Conservation (phyloP, 805 yeast species). For the Candida sithepensis region DNA sequence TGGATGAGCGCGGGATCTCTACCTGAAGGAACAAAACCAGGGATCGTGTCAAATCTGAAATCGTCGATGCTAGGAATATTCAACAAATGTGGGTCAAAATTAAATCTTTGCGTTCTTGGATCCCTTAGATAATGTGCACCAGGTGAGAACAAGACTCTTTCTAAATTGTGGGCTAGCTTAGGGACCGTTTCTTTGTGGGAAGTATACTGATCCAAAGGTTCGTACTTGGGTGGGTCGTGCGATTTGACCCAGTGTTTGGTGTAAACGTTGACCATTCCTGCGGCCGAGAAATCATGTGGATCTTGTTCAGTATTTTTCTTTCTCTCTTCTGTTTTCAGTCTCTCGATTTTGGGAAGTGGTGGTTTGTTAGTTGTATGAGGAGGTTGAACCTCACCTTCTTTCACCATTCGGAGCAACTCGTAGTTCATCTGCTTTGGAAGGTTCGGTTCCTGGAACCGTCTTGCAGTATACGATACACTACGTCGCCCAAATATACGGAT, state of each 20-base stretch:
- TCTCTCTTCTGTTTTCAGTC: not conserved
- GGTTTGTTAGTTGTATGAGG: not conserved
- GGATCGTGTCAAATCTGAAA: conserved; percentile 57
- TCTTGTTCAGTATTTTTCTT: not conserved
- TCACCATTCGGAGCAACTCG: not conserved
- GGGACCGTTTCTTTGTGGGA: conserved; percentile 39
- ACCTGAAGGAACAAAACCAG: conserved; percentile 60
- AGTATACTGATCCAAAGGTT: conserved; percentile 16
- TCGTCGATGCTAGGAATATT: conserved; percentile 60
- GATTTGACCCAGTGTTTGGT: not conserved
- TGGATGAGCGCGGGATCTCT: conserved; percentile 52
- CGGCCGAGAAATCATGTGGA: not conserved
- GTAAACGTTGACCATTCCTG: not conserved
- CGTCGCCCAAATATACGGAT: not conserved
- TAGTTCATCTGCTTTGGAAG: not conserved
- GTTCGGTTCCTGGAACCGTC: not conserved
- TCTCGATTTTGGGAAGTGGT: not conserved
- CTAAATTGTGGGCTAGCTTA: conserved; percentile 58
- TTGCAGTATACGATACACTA: not conserved
- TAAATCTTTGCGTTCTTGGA: conserved; percentile 68
- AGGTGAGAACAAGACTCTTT: conserved; percentile 74
- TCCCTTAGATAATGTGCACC: conserved; percentile 77
- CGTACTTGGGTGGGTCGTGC: conserved; percentile 10
- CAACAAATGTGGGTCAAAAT: conserved; percentile 60
- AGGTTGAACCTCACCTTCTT: not conserved